Percentiles rank a stretch among this genome's conserved stretches.
Conservation (phyloP, 2,329 filamentous ascomycete species). For the Colletotrichum incanum region DNA sequence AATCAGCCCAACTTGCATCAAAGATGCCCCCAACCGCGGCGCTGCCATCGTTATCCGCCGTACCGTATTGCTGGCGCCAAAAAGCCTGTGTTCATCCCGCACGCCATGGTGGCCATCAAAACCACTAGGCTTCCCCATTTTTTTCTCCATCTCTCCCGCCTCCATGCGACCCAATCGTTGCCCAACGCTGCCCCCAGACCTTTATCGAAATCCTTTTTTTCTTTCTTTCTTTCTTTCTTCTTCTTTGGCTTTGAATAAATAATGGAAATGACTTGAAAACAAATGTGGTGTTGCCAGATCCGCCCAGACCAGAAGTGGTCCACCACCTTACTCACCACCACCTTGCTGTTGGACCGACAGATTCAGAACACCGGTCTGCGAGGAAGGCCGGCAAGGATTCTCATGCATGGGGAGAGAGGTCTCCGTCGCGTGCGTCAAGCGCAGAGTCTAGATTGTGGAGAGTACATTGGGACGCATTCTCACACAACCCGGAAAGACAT, state of each 20-base stretch:
- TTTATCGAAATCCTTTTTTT: background rate
- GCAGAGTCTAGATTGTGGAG: constrained; percentile 42
- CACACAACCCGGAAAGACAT: background rate
- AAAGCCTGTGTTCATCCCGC: constrained; percentile 2
- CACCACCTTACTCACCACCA: constrained; percentile 14
- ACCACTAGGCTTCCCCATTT: background rate
- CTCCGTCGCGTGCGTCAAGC: constrained; percentile 9
- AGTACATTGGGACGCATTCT: constrained; percentile 22
- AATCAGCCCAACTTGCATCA: background rate
- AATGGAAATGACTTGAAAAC: background rate
- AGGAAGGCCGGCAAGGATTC: constrained; percentile 14
- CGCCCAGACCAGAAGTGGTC: constrained; percentile 11
- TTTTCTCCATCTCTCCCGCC: constrained; percentile 18
- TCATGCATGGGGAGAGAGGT: background rate
- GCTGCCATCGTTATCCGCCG: background rate
- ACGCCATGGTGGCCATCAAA: background rate
- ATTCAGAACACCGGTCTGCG: background rate
- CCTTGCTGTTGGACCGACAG: background rate
- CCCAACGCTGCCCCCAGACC: constrained; percentile 2
- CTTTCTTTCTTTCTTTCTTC: no score
- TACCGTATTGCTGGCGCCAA: background rate
- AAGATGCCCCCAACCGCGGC: background rate
- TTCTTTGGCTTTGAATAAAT: background rate
- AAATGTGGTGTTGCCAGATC: background rate
- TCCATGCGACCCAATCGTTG: constrained; percentile 34